These are phyloP conservation scores for Lactarius sanguifluus DNA, from an alignment of 768 basidiomycete genomes.

Conservation along the genomic window DNA sequence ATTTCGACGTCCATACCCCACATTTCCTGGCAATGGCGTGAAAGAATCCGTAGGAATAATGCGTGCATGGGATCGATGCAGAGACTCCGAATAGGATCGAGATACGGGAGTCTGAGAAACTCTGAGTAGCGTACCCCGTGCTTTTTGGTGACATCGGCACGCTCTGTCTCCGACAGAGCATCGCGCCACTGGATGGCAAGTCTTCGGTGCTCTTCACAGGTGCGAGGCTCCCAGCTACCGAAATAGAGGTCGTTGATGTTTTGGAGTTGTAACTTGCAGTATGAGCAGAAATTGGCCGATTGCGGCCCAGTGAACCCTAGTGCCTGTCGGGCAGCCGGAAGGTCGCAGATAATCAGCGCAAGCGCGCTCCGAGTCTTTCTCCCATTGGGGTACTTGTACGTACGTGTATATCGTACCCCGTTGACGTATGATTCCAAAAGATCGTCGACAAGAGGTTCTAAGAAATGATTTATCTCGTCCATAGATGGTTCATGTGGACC, in stretches of 20 bases:
- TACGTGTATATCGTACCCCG: constrained; percentile 36
- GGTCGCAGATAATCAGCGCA: constrained; percentile 1
- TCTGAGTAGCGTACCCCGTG: constrained; percentile 34
- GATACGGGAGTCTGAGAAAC: constrained; percentile 28
- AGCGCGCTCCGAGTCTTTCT: background rate
- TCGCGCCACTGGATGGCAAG: constrained; percentile 29
- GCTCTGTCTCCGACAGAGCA: constrained; percentile 17
- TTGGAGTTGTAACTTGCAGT: no score
- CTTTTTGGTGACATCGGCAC: constrained; percentile 20
- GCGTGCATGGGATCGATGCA: constrained; percentile 34
- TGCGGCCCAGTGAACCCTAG: no score
- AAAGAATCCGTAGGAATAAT: constrained; percentile 24
- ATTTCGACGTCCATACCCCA: background rate
- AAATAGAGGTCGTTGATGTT: no score
- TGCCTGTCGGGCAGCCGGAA: no score
- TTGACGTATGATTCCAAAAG: constrained; percentile 37
- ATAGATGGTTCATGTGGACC: constrained; percentile 41
- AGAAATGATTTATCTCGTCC: constrained; percentile 39
- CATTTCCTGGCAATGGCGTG: constrained; percentile 26
- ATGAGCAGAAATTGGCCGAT: no score
- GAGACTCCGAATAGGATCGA: constrained; percentile 19
- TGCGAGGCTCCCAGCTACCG: no score
- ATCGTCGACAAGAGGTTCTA: constrained; percentile 41
- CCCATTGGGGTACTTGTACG: constrained; percentile 21
- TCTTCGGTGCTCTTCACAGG: constrained; percentile 11